Evolutionary conservation across 495 filamentous ascomycete genomes (phyloP).

Genomic region (Platismatia glauca): DNA sequence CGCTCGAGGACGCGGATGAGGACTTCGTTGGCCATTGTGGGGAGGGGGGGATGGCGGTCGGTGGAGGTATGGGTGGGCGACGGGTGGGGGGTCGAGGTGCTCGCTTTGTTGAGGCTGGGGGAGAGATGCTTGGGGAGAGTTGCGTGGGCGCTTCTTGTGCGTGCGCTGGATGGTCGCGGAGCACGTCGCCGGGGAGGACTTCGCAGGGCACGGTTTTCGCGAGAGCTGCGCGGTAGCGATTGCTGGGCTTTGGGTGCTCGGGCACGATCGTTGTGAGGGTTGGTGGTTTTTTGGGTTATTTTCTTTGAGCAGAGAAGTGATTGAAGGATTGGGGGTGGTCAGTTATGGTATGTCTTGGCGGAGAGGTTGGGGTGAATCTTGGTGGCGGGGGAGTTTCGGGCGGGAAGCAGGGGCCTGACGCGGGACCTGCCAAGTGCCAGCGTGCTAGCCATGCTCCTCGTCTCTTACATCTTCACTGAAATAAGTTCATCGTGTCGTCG

Average conservation of each 20-base stretch:
- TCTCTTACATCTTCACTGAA: too few relatives aligned
- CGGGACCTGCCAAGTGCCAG: too few relatives aligned
- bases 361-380: constrained; percentile 3
- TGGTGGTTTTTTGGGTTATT: not conserved
- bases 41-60: constrained; percentile 4
- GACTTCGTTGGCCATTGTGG: constrained; percentile 35
- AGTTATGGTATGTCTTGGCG: constrained; percentile 9
- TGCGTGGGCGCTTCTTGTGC: not conserved
- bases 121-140: too few relatives aligned
- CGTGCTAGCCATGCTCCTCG: too few relatives aligned
- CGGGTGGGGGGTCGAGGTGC: not conserved
- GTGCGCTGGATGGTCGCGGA: not conserved
- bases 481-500: too few relatives aligned
- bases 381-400: constrained; percentile 10
- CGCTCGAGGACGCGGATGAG: constrained; percentile 31
- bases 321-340: not conserved
- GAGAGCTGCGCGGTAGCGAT: not conserved
- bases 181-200: not conserved
- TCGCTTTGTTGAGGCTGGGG: too few relatives aligned
- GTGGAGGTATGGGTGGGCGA: not conserved
- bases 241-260: not conserved
- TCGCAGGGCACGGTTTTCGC: not conserved
- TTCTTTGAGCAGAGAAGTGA: not conserved
- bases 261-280: not conserved
- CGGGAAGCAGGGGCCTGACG: not conserved